These are phyloP conservation scores for Chlorociboria aeruginascens DNA, from an alignment of 495 filamentous ascomycete species.

Conservation along the genomic window DNA sequence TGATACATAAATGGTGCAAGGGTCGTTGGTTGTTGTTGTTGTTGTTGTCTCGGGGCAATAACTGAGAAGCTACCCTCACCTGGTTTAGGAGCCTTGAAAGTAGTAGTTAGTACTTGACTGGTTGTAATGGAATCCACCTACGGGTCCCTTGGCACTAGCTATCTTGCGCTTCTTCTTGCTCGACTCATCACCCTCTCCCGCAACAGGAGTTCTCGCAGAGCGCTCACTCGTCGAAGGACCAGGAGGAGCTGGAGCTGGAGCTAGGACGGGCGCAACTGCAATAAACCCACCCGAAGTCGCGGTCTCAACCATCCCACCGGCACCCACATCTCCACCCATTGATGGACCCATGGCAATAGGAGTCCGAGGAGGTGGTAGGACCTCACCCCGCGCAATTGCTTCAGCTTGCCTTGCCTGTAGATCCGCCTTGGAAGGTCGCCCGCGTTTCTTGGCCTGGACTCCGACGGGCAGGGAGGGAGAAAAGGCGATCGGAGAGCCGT, in stretches of 20 bases:
- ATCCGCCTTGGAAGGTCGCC: slow-evolving; percentile 47
- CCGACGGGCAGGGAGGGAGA: not conserved
- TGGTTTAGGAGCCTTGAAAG: not conserved
- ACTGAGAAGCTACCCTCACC: slow-evolving; percentile 1
- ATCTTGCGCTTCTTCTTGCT: not conserved
- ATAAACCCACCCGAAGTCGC: not conserved
- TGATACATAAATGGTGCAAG: not conserved
- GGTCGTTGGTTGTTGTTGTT: not conserved
- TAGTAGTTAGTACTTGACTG: not conserved
- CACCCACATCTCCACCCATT: not conserved
- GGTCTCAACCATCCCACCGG: slow-evolving; percentile 7
- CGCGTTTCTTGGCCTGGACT: slow-evolving; percentile 43
- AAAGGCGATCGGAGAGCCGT: slow-evolving; percentile 11
- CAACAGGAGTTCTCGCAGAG: not conserved
- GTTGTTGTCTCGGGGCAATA: not conserved
- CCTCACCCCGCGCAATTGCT: slow-evolving; percentile 25
- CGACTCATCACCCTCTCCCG: not conserved
- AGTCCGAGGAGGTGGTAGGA: slow-evolving; percentile 7
- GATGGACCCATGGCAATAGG: not conserved
- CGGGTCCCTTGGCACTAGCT: not conserved
- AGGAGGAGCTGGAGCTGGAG: not conserved
- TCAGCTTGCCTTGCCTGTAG: slow-evolving; percentile 37
- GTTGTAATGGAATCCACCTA: not conserved
- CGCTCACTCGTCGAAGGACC: not conserved
- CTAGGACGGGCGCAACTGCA: not conserved